Base-by-base conservation (phyloP, 2,329 filamentous ascomycete species). In the Trichophyton equinum region DNA sequence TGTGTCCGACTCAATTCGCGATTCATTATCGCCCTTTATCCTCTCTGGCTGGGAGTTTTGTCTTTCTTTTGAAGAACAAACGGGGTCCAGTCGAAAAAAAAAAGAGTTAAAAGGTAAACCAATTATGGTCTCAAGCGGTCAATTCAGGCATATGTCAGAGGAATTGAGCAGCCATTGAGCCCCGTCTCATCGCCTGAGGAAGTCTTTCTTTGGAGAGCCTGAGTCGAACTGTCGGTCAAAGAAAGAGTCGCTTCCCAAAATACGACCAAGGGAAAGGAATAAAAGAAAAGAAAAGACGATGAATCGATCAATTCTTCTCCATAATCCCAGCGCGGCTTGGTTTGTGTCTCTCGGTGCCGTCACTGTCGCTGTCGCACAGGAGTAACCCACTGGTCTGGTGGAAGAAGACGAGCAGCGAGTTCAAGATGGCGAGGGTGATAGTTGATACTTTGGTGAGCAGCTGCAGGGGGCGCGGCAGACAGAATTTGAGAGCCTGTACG, bases 81-180 rank as follows among this genome's bases (percentile, higher is more conserved):
- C 8, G 7, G 15, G 18, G 27, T 9, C 15, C 30, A 22, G 18
- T 15, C 53, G 25, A 25, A 18, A 55, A 11, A 30, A 11, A 30
- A 36, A 4, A 9, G 33, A 13, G 53, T 18, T 13, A 36, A 36
- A 36, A 36, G 11, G 51, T 18, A 15, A 7, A 27, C 22, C 22
- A 33, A 27, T 4, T 4, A 8, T 11, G 8, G 49, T n/a, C 30
- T 33, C 30, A 42, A 15, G 20, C 1, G 33, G 6, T 42, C 33
- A 44, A 20, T 42, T 57, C 40, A 57, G 15, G 55, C 55, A 57
- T 25, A n/a, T 18, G 22, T 57, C 18, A 57, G n/a, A 15, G 22
- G 20, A 25, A n/a, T 57, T 42, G 40, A 36, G 36, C 49, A 57
- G 55, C 55, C 55, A 57, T 57, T 57, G 55, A 57, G 22, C 18